Conservation (phyloP, 345 rosid genomes). For the Salix suchowensis region DNA sequence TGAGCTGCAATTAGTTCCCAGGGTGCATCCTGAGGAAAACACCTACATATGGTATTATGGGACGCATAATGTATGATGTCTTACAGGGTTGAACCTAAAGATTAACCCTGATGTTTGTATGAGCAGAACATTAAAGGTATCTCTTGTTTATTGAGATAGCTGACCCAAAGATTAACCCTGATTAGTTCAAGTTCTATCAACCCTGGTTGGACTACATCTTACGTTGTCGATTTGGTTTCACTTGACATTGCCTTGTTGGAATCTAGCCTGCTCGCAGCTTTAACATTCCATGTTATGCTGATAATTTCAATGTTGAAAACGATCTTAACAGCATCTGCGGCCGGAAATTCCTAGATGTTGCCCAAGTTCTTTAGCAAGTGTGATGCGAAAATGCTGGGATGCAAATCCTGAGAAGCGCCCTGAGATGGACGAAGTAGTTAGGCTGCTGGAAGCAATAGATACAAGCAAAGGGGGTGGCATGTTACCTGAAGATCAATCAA, state of each 20-base stretch:
- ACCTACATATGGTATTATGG: not conserved
- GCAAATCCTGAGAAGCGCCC: slow-evolving; percentile 31
- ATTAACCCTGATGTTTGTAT: not conserved
- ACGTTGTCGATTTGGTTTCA: not conserved
- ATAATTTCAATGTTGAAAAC: not conserved
- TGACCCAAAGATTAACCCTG: not conserved
- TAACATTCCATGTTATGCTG: not conserved
- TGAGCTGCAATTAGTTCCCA: not conserved
- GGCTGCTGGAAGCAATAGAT: slow-evolving; percentile 29
- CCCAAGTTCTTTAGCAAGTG: slow-evolving; percentile 21
- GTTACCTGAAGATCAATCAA: slow-evolving; percentile 33
- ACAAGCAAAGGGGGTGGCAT: slow-evolving; percentile 36
- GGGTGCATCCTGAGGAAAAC: not conserved
- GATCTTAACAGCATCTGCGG: slow-evolving; percentile 16
- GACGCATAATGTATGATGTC: not conserved
- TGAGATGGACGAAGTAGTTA: slow-evolving; percentile 31
- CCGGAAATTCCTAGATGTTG: slow-evolving; percentile 35
- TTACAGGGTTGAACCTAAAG: not conserved
- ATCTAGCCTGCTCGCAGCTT: not conserved
- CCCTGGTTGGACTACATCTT: not conserved
- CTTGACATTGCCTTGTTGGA: not conserved
- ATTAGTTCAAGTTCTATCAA: not conserved
- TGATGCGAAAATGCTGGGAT: slow-evolving; percentile 33
- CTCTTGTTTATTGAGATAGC: not conserved
- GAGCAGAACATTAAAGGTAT: not conserved